Evolutionary conservation across 768 basidiomycete species (phyloP).

Genomic region (Kwoniella mangroviensis): DNA sequence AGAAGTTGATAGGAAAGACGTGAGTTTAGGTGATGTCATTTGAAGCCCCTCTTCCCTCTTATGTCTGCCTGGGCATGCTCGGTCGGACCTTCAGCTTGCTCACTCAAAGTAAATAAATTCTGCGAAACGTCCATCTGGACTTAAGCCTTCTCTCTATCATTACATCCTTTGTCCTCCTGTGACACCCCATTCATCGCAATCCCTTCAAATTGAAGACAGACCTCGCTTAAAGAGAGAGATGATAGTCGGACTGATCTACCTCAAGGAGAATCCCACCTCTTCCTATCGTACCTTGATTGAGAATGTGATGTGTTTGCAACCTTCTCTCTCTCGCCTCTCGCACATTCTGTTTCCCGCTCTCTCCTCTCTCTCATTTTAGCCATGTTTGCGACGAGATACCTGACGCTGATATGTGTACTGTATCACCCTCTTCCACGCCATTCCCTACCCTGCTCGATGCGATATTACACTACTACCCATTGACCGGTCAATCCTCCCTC

Average conservation of each 20-base stretch:
- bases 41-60: not conserved
- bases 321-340: not conserved
- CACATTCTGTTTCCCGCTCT: not conserved
- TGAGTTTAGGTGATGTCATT: slow-evolving; percentile 8
- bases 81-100: not conserved
- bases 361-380: not conserved
- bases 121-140: not conserved
- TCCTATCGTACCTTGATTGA: not conserved
- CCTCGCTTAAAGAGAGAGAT: not conserved
- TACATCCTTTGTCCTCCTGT: slow-evolving; percentile 2
- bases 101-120: too few species aligned
- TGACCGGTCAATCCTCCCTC: slow-evolving; percentile 15
- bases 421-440: not conserved
- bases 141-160: not conserved
- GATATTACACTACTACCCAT: slow-evolving; percentile 32
- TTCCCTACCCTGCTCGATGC: slow-evolving; percentile 35
- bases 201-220: not conserved
- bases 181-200: not conserved
- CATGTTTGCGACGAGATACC: not conserved
- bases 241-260: too few species aligned
- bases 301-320: not conserved
- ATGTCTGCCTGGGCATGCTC: not conserved
- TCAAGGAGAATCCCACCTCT: too few species aligned
- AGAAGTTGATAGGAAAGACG: slow-evolving; percentile 5
- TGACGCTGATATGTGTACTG: slow-evolving; percentile 5